Conservation (phyloP, 306 rosid genomes). For the Quercus engelmannii region DNA sequence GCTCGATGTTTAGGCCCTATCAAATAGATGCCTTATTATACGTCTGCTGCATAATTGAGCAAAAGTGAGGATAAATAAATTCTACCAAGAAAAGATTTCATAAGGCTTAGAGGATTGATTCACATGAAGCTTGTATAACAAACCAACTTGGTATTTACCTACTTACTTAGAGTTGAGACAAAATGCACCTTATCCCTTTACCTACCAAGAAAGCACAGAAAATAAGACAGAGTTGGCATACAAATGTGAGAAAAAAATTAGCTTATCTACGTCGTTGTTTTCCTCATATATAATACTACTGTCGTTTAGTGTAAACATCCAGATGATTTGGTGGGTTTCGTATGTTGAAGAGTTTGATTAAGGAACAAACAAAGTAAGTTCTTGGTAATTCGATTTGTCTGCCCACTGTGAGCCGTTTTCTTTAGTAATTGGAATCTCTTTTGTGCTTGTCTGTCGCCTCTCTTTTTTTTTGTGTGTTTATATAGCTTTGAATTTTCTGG, state of each 20-base stretch:
- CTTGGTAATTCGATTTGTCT: constrained; percentile 10
- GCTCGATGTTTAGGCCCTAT: not conserved
- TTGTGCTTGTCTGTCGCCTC: constrained; percentile 3
- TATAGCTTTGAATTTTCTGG: not conserved
- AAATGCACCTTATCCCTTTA: not conserved
- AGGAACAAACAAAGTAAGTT: constrained; percentile 30
- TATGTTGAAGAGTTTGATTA: not conserved
- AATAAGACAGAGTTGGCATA: not conserved
- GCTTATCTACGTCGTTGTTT: not conserved
- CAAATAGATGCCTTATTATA: not conserved
- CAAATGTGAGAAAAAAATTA: not conserved
- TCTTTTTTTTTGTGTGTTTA: not conserved
- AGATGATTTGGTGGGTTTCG: constrained; percentile 2
- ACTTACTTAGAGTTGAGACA: not conserved
- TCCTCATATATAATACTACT: not conserved
- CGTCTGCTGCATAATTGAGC: not conserved
- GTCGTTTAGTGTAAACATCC: not conserved
- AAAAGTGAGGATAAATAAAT: not conserved
- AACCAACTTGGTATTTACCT: not conserved
- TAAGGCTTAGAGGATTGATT: not conserved
- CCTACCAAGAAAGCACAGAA: constrained; percentile 4
- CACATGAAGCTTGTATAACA: not conserved
- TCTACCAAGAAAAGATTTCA: not conserved
- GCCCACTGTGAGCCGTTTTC: not conserved
- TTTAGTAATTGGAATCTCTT: constrained; percentile 22